These are phyloP conservation scores for Neurospora sp. DNA, from an alignment of 495 filamentous ascomycete genomes.

Conservation along the genomic window DNA sequence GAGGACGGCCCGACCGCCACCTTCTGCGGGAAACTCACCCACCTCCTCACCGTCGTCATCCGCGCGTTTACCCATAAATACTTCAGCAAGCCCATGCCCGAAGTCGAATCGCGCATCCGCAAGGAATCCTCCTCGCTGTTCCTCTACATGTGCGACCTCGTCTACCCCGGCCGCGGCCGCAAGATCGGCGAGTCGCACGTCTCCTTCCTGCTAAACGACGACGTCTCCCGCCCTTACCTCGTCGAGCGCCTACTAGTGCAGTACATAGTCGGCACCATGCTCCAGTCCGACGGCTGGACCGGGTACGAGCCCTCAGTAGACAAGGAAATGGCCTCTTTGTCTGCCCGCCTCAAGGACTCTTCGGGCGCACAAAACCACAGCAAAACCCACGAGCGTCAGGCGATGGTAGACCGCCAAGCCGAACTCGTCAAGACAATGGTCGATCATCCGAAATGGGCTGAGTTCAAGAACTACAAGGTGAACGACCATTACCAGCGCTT, in stretches of 20 bases:
- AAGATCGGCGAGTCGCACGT: conserved; percentile 13
- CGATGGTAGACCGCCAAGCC: conserved; percentile 15
- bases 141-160: conserved; percentile 18
- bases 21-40: neutral
- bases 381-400: conserved; percentile 17
- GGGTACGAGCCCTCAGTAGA: conserved; percentile 9
- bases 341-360: too few species aligned
- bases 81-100: neutral
- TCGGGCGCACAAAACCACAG: neutral
- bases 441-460: neutral
- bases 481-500: conserved; percentile 17
- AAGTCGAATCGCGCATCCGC: neutral
- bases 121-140: conserved; percentile 12
- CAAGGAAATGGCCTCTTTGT: conserved; percentile 6
- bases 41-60: neutral
- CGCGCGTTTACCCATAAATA: neutral
- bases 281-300: conserved; percentile 15
- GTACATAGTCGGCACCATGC: conserved; percentile 19
- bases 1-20: neutral
- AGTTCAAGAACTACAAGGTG: conserved; percentile 13
- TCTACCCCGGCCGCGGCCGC: conserved; percentile 4
- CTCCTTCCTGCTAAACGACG: conserved; percentile 16
- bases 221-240: conserved; percentile 15
- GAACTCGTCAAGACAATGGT: conserved; percentile 10
- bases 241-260: conserved; percentile 21